Evolutionary conservation across 441 rosid genomes (phyloP).

Genomic region (Raphanus hybrid): DNA sequence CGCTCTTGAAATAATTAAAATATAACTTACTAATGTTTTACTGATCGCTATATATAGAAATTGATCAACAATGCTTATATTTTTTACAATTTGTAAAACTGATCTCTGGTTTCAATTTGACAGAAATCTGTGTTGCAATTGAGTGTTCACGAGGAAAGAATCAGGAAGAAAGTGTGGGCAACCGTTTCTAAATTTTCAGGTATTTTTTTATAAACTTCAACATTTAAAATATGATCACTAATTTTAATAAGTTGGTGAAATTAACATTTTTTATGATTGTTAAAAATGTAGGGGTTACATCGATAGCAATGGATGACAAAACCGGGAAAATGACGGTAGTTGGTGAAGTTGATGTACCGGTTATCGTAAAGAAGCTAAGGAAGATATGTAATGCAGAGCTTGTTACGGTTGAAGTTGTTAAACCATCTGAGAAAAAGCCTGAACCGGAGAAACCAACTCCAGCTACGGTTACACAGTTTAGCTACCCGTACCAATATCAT

Average conservation of each 20-base stretch:
- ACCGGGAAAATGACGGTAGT: constrained; percentile 65
- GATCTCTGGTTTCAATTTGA: background rate
- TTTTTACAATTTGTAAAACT: background rate
- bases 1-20: background rate
- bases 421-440: constrained; percentile 65
- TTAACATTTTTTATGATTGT: background rate
- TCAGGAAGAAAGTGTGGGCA: constrained; percentile 1
- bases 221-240: background rate
- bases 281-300: constrained; percentile 50
- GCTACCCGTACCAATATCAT: constrained; percentile 7
- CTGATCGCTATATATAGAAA: background rate
- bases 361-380: constrained; percentile 56
- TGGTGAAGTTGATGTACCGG: constrained; percentile 56
- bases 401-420: constrained; percentile 65
- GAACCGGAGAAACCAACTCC: constrained; percentile 43
- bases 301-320: constrained; percentile 59
- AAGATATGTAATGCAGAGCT: constrained; percentile 56
- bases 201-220: background rate
- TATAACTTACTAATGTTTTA: background rate
- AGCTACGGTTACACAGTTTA: background rate
- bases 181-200: background rate
- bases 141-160: constrained; percentile 11
- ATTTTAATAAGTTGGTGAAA: background rate
- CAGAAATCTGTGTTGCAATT: constrained; percentile 6
- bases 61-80: background rate